Evolutionary conservation across 352 stramenopile species (phyloP).

Genomic region (Phytophthora macrochlamydospora): DNA sequence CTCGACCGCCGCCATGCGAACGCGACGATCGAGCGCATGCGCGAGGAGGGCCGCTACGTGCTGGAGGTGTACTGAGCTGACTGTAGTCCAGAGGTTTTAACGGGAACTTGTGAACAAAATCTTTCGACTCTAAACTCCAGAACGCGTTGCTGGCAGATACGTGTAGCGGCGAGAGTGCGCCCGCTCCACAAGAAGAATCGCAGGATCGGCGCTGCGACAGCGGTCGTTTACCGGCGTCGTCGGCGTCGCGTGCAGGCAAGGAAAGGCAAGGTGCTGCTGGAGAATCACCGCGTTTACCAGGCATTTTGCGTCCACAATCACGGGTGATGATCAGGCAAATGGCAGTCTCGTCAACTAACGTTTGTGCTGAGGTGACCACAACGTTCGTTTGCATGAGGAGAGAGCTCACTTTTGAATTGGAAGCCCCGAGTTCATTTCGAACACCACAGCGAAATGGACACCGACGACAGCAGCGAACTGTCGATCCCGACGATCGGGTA

Average conservation of each 20-base stretch:
- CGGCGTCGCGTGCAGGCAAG: no score
- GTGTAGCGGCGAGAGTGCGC: background rate
- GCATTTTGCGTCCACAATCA: background rate
- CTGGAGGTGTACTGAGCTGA: slow-evolving; percentile 84
- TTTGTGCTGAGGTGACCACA: background rate
- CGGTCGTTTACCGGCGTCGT: no score
- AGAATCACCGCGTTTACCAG: background rate
- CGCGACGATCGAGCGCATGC: slow-evolving; percentile 79
- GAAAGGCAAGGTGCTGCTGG: no score
- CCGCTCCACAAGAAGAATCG: background rate
- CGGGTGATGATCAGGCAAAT: background rate
- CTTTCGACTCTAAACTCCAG: no score
- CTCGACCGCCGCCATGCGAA: slow-evolving; percentile 74
- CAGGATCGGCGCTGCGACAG: no score
- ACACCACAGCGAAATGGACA: background rate
- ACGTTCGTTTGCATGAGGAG: background rate
- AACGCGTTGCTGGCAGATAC: no score
- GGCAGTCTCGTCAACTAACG: background rate
- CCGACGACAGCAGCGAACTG: background rate
- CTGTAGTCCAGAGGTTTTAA: background rate
- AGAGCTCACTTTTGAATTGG: background rate
- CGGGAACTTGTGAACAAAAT: no score
- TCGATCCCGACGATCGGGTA: background rate
- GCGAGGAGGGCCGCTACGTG: slow-evolving; percentile 80
- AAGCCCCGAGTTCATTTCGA: no score